Evolutionary conservation across 129 eudicot genomes (phyloP).

Genomic region (Silybum marianum): DNA sequence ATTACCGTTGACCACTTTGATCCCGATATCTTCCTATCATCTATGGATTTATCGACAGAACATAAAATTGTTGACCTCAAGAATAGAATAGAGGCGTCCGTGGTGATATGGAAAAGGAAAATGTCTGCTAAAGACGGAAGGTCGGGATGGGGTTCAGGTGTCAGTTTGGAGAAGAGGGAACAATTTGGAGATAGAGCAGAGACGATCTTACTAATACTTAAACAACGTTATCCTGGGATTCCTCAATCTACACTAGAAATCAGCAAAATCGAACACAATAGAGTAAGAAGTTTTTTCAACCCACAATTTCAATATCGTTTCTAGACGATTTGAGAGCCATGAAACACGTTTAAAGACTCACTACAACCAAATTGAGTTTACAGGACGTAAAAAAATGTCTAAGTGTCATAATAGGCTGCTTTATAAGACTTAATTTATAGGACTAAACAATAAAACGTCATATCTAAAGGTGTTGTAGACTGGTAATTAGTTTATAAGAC

Average conservation of each 20-base stretch:
- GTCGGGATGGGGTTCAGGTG: slow-evolving; percentile 87
- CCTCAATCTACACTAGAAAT: slow-evolving; percentile 81
- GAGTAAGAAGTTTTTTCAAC: slow-evolving; percentile 47
- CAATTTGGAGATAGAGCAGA: slow-evolving; percentile 88
- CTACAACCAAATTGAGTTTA: background rate
- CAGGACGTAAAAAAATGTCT: too few relatives aligned
- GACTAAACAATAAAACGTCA: background rate
- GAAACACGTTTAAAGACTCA: background rate
- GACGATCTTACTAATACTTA: slow-evolving; percentile 68
- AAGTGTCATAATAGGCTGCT: background rate
- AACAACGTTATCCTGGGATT: slow-evolving; percentile 78
- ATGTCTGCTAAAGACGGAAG: slow-evolving; percentile 81
- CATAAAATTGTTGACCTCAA: slow-evolving; percentile 90
- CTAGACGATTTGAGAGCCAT: background rate
- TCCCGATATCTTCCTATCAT: slow-evolving; percentile 61
- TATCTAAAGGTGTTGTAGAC: background rate
- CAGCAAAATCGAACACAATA: slow-evolving; percentile 82
- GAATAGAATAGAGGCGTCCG: slow-evolving; percentile 93
- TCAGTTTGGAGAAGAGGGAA: slow-evolving; percentile 88
- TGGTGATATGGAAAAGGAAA: slow-evolving; percentile 89
- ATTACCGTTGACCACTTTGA: slow-evolving; percentile 84
- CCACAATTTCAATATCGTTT: background rate
- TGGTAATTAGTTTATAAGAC: background rate
- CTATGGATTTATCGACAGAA: slow-evolving; percentile 77
- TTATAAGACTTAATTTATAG: background rate